Evolutionary conservation across 2,329 filamentous ascomycete species (phyloP), one percentile per base, ranked within the genome.

Genomic region (Aspergillus latus): DNA sequence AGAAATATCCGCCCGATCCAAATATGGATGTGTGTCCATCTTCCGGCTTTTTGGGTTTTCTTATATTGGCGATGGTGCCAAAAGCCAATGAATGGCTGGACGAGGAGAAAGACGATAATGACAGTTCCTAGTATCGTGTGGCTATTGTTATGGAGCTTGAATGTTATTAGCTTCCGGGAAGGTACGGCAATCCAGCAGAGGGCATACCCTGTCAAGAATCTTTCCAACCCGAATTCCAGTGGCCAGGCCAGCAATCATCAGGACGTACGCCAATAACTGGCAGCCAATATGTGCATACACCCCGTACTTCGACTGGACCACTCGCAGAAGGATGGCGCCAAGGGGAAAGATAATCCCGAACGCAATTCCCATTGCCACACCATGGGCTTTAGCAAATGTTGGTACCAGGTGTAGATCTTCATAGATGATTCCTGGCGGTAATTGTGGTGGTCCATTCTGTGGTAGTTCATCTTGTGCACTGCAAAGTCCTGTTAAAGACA

Each of bases 1-100:
- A 82, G 74, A 4, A 75, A 68, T 26, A 73, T 61, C 4, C 80
- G 71, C 5, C 80, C 80, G 29, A 80, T 58, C 80, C 80, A 82
- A 30, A 59, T 48, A 56, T 62, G 58, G n/a, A 57, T 10, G 40
- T 54, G 60, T 2, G 60, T 57, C 58, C 52, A 58, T 8, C 36
- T n/a, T 8, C 43, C 50, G 6, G 30, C 21, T 46, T 45, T 39
- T 46, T 60, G 54, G 13, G 52, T 59, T 21, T 30, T 64, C 26
- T 64, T 63, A 56, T 66, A 71, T 30, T 62, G 52, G 32, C 59
- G 58, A 51, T 72, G 67, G 42, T 71, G 66, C 26, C 65, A 53
- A 13, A 62, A 57, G 13, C 68, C 69, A 13, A 67, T 62, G 40
- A 70, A 59, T 7, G 68, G 69, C 50, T 71, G 69, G 40, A 69